Conservation (phyloP, 2,329 filamentous ascomycete genomes). For the Knoxdaviesia capensis region DNA sequence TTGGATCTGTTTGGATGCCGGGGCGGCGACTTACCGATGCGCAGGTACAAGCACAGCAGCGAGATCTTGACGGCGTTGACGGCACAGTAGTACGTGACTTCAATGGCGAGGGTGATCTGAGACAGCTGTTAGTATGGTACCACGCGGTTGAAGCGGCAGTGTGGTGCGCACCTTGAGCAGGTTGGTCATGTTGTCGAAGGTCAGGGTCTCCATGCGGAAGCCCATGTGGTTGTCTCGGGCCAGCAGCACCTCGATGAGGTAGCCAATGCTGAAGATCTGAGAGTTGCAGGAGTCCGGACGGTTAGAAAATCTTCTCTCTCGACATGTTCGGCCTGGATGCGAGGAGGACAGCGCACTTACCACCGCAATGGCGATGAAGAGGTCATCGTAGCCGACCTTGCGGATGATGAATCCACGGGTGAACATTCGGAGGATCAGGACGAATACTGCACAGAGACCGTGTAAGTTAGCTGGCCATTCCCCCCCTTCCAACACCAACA, state of each 20-base stretch:
- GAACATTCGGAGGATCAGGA: conserved; percentile 5
- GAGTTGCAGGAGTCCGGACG: neutral
- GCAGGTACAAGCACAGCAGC: conserved; percentile 23
- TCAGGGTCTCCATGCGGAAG: conserved; percentile 5
- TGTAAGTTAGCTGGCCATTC: too few species aligned
- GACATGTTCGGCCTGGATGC: neutral
- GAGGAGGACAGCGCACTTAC: conserved; percentile 1
- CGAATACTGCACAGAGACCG: conserved; percentile 2
- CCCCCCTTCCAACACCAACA: too few species aligned
- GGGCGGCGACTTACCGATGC: conserved; percentile 15
- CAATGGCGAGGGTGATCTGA: conserved; percentile 14
- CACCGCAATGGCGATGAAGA: conserved; percentile 5
- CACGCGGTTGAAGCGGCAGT: neutral
- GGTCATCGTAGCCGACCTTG: conserved; percentile 8
- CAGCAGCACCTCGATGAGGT: conserved; percentile 7
- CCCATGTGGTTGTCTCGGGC: conserved; percentile 8
- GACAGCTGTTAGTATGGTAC: neutral
- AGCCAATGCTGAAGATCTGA: conserved; percentile 4
- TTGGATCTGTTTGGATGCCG: too few species aligned
- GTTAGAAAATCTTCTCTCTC: neutral
- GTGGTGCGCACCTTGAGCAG: conserved; percentile 5
- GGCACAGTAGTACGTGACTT: conserved; percentile 19
- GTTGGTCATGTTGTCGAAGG: conserved; percentile 6
- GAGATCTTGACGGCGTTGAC: conserved; percentile 21
- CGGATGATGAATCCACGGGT: conserved; percentile 5